Percentiles rank a stretch among this genome's conserved stretches.
These are phyloP conservation scores for Cladosporium sp. DNA, from an alignment of 2,329 filamentous ascomycete genomes.

Conservation along the genomic window DNA sequence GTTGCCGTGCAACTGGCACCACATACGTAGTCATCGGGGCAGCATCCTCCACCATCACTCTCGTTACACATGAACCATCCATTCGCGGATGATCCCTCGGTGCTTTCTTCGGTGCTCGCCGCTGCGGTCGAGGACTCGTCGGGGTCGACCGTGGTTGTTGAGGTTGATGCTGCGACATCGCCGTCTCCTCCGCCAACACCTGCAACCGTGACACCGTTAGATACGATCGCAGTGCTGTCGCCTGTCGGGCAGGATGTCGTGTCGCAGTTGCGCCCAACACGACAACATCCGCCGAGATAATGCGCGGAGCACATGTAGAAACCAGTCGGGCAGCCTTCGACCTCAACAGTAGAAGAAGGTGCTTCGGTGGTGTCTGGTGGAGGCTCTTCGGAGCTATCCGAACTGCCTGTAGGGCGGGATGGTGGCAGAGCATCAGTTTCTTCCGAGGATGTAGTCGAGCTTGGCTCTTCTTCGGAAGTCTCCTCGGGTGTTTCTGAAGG, in stretches of 20 bases:
- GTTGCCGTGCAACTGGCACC: constrained; percentile 67
- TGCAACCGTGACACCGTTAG: constrained; percentile 61
- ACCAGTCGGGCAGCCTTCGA: constrained; percentile 67
- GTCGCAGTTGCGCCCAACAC: constrained; percentile 78
- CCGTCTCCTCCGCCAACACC: constrained; percentile 4
- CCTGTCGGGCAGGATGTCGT: constrained; percentile 69
- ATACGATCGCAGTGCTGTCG: constrained; percentile 59
- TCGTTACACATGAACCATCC: constrained; percentile 74
- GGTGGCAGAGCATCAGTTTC: constrained; percentile 32
- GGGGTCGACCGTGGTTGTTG: constrained; percentile 2
- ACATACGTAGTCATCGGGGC: constrained; percentile 71
- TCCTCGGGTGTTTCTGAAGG: constrained; percentile 2
- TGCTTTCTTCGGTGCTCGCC: constrained; percentile 30
- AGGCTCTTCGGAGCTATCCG: constrained; percentile 19
- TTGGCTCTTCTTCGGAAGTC: constrained; percentile 1
- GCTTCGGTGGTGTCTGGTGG: constrained; percentile 29
- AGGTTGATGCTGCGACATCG: constrained; percentile 3
- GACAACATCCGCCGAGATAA: constrained; percentile 80
- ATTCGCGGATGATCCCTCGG: constrained; percentile 54
- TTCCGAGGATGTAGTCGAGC: constrained; percentile 27
- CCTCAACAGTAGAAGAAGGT: constrained; percentile 30
- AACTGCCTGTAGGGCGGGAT: constrained; percentile 23
- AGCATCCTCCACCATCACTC: constrained; percentile 72
- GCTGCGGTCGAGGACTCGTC: constrained; percentile 28
- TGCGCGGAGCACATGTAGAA: constrained; percentile 87